Percentiles rank a stretch among this genome's conserved stretches.
Conservation (phyloP, 176 grass and related monocot species). For the Ananas comosus region DNA sequence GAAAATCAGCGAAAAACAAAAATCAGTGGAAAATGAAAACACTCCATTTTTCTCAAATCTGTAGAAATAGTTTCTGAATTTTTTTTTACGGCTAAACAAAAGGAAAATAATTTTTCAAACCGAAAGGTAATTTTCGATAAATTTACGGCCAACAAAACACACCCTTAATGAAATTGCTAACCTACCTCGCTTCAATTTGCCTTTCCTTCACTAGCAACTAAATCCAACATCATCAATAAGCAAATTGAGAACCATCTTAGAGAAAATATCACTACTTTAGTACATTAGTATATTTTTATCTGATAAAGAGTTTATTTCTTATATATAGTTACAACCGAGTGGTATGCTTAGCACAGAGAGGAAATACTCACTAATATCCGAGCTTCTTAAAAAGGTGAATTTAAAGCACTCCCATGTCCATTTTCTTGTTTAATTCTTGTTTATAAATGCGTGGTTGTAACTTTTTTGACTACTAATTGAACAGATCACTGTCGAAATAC, state of each 20-base stretch:
- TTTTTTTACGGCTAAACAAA: too few relatives aligned
- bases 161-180: too few relatives aligned
- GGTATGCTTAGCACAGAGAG: slow-evolving; percentile 42
- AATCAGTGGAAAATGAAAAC: too few relatives aligned
- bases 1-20: too few relatives aligned
- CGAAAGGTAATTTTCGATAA: too few relatives aligned
- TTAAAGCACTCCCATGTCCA: slow-evolving; percentile 6
- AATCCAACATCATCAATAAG: background rate
- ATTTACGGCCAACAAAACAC: too few relatives aligned
- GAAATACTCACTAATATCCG: slow-evolving; percentile 34
- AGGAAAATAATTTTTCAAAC: too few relatives aligned
- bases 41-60: too few relatives aligned
- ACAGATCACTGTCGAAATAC: slow-evolving; percentile 37
- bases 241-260: background rate
- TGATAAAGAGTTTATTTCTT: slow-evolving; percentile 10
- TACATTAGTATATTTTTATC: background rate
- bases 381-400: slow-evolving; percentile 51
- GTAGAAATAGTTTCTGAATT: too few relatives aligned
- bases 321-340: slow-evolving; percentile 42
- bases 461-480: slow-evolving; percentile 13
- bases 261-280: background rate
- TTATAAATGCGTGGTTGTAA: slow-evolving; percentile 10
- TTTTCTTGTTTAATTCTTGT: background rate
- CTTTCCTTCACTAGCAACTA: background rate
- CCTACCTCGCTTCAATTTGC: too few relatives aligned